Evolutionary conservation across 371 early-diverging fungal species (phyloP).

Genomic region (Dipsacomyces acuminosporus): DNA sequence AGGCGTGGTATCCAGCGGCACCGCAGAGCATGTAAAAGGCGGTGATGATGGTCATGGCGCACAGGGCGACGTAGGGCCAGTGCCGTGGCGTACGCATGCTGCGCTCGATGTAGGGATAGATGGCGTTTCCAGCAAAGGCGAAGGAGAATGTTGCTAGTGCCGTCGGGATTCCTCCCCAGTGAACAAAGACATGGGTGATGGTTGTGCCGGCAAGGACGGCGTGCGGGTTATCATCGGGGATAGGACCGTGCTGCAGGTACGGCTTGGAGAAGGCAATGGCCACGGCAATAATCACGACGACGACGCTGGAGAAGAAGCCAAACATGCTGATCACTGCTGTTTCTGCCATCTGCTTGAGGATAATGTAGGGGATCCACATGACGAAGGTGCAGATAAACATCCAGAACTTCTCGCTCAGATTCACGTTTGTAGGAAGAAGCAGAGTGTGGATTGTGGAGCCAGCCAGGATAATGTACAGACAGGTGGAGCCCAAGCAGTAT

Average conservation of each 20-base stretch:
- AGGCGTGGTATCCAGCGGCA: conserved; percentile 66
- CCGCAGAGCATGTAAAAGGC: conserved; percentile 64
- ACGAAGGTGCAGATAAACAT: conserved; percentile 55
- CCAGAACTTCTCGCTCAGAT: conserved; percentile 50
- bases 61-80: conserved; percentile 61
- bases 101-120: conserved; percentile 65
- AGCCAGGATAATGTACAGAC: conserved; percentile 66
- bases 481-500: conserved; percentile 58
- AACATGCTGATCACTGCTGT: conserved; percentile 57
- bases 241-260: neutral
- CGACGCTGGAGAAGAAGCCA: conserved; percentile 54
- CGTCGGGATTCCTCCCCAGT: conserved; percentile 13
- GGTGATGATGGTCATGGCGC: conserved; percentile 60
- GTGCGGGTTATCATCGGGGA: neutral
- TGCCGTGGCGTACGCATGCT: conserved; percentile 63
- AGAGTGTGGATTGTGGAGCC: conserved; percentile 52
- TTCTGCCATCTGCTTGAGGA: conserved; percentile 62
- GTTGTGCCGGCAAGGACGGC: neutral
- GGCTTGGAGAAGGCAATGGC: conserved; percentile 39
- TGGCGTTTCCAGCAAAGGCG: conserved; percentile 49
- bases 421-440: conserved; percentile 26
- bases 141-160: conserved; percentile 47
- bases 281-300: conserved; percentile 48
- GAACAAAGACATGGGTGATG: neutral
- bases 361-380: conserved; percentile 61